These are phyloP conservation scores for Chara braunii DNA, from an alignment of 139 green algal genomes.

Conservation along the genomic window DNA sequence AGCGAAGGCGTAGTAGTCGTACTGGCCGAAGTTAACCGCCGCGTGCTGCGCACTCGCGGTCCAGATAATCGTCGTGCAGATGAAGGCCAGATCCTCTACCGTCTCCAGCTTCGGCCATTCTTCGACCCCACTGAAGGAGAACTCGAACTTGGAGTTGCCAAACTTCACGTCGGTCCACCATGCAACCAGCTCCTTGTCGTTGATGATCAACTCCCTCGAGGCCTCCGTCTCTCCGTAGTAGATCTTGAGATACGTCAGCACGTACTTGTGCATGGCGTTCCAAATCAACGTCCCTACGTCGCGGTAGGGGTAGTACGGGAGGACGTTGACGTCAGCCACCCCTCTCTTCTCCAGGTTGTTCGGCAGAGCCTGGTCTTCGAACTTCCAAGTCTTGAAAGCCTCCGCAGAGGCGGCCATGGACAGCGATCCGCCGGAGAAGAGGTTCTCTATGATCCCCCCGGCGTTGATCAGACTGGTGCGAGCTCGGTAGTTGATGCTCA, in stretches of 20 bases:
- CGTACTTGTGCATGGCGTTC: background rate
- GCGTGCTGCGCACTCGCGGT: too few relatives aligned
- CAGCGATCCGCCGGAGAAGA: too few relatives aligned
- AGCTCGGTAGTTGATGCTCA: background rate
- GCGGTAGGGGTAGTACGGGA: background rate
- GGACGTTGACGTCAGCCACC: background rate
- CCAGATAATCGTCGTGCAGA: too few relatives aligned
- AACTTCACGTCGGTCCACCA: too few relatives aligned
- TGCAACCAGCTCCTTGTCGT: background rate
- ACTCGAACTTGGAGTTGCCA: too few relatives aligned
- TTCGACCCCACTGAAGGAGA: too few relatives aligned
- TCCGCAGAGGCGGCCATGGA: too few relatives aligned
- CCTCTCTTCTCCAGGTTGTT: background rate
- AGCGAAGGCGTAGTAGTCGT: too few relatives aligned
- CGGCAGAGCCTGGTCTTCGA: background rate
- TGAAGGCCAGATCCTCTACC: too few relatives aligned
- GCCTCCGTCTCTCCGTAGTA: background rate
- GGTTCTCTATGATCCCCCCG: background rate
- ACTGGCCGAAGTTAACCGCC: too few relatives aligned
- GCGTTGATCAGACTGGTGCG: background rate
- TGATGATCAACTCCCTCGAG: background rate
- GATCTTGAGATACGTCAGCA: background rate
- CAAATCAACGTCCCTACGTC: background rate
- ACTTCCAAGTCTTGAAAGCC: too few relatives aligned
- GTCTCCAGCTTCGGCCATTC: too few relatives aligned